phyloP scores from a whole-genome alignment of 2,329 filamentous ascomycete species.

The Fusarium lateritium region DNA sequence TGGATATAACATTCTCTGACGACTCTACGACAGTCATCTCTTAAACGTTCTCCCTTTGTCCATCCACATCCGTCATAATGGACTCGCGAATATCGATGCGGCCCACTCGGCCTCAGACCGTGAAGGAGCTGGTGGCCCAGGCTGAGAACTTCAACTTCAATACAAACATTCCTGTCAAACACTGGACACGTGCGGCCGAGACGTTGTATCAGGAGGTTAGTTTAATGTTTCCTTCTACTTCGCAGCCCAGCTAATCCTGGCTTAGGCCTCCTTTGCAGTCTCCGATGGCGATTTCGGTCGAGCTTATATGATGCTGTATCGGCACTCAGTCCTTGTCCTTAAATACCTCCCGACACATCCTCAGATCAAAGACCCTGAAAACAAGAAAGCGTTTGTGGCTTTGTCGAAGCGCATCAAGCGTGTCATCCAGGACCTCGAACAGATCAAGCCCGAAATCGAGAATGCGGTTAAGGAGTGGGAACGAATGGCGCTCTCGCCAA shows the following conservation, averaged over 20 bases:
- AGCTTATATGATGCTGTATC: constrained; percentile 91
- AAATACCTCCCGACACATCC: constrained; percentile 83
- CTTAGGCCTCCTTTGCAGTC: constrained; percentile 86
- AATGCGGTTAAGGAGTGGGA: constrained; percentile 78
- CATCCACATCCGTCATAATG: constrained; percentile 40
- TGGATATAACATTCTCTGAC: constrained; percentile 30
- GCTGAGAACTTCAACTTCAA: constrained; percentile 89
- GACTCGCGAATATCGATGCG: constrained; percentile 51
- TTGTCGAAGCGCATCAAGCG: constrained; percentile 65
- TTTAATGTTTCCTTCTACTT: too few species aligned
- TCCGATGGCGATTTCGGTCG: constrained; percentile 88
- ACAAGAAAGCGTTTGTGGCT: constrained; percentile 72
- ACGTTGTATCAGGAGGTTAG: constrained; percentile 85
- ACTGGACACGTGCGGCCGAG: constrained; percentile 86
- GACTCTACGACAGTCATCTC: constrained; percentile 26
- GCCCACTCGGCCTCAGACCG: constrained; percentile 71
- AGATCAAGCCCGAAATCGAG: constrained; percentile 83
- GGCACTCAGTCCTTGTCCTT: constrained; percentile 88
- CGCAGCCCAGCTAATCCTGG: constrained; percentile 37
- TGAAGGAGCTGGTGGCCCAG: constrained; percentile 82
- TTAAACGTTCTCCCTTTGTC: constrained; percentile 1
- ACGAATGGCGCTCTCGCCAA: constrained; percentile 63
- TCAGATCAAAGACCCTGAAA: constrained; percentile 76
- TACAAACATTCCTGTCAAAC: constrained; percentile 79
- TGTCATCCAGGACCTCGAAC: constrained; percentile 80